Conservation (phyloP, 768 basidiomycete genomes). For the Pleurotus tuoliensis region DNA sequence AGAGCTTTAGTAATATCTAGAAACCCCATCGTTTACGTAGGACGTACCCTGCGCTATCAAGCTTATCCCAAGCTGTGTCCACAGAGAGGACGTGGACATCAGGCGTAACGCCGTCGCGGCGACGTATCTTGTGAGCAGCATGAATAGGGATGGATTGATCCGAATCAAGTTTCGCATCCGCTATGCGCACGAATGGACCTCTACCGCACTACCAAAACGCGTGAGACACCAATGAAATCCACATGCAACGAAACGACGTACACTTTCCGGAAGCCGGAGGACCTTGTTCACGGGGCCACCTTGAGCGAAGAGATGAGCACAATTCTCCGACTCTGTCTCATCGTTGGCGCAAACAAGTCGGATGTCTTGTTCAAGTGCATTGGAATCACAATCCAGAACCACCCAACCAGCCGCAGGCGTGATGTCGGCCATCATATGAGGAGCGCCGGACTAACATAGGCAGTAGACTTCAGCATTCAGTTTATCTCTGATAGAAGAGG, state of each 20-base stretch:
- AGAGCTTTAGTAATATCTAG: too few species aligned
- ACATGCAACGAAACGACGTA: background rate
- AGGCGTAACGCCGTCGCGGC: constrained; percentile 19
- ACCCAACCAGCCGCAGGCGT: background rate
- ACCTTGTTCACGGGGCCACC: constrained; percentile 3
- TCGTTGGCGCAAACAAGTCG: constrained; percentile 3
- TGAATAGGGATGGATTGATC: constrained; percentile 31
- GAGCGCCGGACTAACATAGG: background rate
- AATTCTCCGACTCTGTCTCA: background rate
- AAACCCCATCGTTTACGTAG: too few species aligned
- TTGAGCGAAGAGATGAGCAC: constrained; percentile 4
- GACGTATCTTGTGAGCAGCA: constrained; percentile 18
- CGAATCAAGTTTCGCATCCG: constrained; percentile 26
- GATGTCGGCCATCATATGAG: background rate
- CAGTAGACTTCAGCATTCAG: too few species aligned
- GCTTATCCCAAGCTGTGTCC: constrained; percentile 18
- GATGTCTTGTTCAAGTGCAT: background rate
- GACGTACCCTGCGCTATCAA: background rate
- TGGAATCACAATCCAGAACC: background rate
- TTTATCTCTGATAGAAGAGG: background rate
- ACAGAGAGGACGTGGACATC: constrained; percentile 29
- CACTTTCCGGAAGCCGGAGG: constrained; percentile 3
- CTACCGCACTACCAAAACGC: constrained; percentile 7
- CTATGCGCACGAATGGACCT: constrained; percentile 25
- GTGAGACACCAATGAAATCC: background rate